Conservation (phyloP, 2,329 filamentous ascomycete genomes). For the Colletotrichum viniferum region DNA sequence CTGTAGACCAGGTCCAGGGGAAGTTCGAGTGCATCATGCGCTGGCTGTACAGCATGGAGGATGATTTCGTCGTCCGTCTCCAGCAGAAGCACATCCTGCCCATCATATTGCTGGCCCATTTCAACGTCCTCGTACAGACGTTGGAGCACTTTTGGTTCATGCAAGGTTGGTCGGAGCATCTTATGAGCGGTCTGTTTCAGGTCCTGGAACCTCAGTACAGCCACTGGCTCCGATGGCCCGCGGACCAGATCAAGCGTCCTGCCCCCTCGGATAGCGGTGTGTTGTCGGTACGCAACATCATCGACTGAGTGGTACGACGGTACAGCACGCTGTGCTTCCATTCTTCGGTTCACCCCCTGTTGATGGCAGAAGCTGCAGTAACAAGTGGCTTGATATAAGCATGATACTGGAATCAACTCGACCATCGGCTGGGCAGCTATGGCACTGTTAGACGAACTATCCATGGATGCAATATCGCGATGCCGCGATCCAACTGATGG, state of each 20-base stretch:
- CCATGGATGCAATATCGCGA: background rate
- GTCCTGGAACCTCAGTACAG: background rate
- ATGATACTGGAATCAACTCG: background rate
- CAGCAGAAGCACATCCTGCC: constrained; percentile 15
- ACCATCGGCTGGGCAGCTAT: background rate
- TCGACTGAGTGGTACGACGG: background rate
- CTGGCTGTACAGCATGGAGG: constrained; percentile 21
- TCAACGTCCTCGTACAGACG: constrained; percentile 19
- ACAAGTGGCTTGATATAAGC: background rate
- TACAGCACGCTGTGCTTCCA: background rate
- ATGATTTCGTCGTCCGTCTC: constrained; percentile 12
- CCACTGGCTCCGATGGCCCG: constrained; percentile 2
- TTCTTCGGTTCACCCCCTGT: background rate
- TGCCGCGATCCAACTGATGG: background rate
- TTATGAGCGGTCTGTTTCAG: constrained; percentile 13
- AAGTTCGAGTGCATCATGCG: constrained; percentile 17
- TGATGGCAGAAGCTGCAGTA: background rate
- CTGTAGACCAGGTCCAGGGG: background rate
- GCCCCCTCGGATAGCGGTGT: constrained; percentile 25
- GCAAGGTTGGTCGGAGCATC: constrained; percentile 24
- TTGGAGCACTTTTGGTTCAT: constrained; percentile 26
- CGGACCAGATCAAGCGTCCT: background rate
- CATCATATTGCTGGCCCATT: constrained; percentile 22
- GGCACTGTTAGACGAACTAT: background rate
- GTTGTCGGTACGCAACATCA: constrained; percentile 21